Percentiles rank a stretch among this genome's conserved stretches.
Conservation (phyloP, 2,329 filamentous ascomycete species). For the Xylaria sp. region DNA sequence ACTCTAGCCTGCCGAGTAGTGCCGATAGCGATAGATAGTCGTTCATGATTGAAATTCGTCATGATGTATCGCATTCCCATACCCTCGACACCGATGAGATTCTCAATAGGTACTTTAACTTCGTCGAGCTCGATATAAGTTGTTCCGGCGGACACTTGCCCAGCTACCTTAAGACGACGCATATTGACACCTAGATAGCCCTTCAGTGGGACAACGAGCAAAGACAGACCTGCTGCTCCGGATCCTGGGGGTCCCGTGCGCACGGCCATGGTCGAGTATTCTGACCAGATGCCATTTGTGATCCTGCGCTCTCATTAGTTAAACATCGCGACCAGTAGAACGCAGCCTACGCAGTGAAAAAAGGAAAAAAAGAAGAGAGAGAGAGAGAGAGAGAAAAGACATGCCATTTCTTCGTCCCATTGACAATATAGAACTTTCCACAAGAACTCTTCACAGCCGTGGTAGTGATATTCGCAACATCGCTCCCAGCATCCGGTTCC, state of each 20-base stretch:
- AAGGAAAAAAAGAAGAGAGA: too few species aligned
- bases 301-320: slow-evolving; percentile 58
- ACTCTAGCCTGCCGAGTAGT: slow-evolving; percentile 69
- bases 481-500: slow-evolving; percentile 78
- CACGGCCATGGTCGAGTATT: slow-evolving; percentile 77
- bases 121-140: slow-evolving; percentile 82
- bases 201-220: slow-evolving; percentile 78
- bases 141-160: slow-evolving; percentile 73
- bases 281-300: slow-evolving; percentile 77
- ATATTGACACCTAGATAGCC: slow-evolving; percentile 73
- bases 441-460: slow-evolving; percentile 71
- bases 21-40: slow-evolving; percentile 73
- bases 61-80: slow-evolving; percentile 79
- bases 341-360: neutral
- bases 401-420: slow-evolving; percentile 80
- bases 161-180: slow-evolving; percentile 74
- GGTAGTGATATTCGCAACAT: slow-evolving; percentile 78
- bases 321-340: too few species aligned
- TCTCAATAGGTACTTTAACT: slow-evolving; percentile 75
- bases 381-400: too few species aligned
- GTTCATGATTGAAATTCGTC: slow-evolving; percentile 83
- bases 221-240: slow-evolving; percentile 70
- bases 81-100: slow-evolving; percentile 76
- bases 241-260: slow-evolving; percentile 71
- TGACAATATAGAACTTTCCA: slow-evolving; percentile 76